Evolutionary conservation across 495 filamentous ascomycete species (phyloP), one percentile per base, ranked within the genome.

Genomic region (Umbilicaria muhlenbergii): DNA sequence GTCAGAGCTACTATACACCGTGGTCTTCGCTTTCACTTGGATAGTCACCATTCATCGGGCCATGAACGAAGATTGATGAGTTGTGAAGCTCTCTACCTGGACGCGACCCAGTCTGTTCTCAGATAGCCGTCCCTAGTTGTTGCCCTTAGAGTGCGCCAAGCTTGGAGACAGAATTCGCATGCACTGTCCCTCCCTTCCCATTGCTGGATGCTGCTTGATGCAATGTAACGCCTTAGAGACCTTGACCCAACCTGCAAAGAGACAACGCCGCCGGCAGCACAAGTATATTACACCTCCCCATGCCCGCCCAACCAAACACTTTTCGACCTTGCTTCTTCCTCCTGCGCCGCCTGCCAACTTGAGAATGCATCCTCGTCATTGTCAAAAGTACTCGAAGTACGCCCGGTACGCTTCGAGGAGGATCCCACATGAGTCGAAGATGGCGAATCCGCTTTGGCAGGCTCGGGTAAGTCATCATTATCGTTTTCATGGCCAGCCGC

Each of bases 321-420:
- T 33, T 55, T 57, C 3, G 54, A 49, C 32, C 58, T 47, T 8
- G 50, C 54, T 35, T 61, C 58, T 44, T 61, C 56, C 33, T 62
- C 59, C 40, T 58, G 54, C 32, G 58, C 59, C 21, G 49, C 43
- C 6, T 56, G 32, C 58, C 58, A 57, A 33, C 48, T 50, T 2
- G 59, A 51, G 1, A 49, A 34, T 11, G 52, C 33, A 19, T 32
- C 42, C 2, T 51, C 51, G 42, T 58, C 51, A 15, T 57, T 52
- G 39, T 52, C 56, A 4, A 15, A 15, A 14, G 31, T 34, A 3
- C 18, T 15, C 6, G 19, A 34, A 28, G n/a, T 13, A 24, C 16
- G 14, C 31, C 19, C 24, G 5, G 24, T 1, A 28, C 24, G 24
- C 24, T 28, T 28, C 24, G 24, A 8, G 6, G 0, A 6, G 8